These are phyloP conservation scores for Diaporthe batatas DNA, from an alignment of 2,329 filamentous ascomycete genomes.

Conservation along the genomic window DNA sequence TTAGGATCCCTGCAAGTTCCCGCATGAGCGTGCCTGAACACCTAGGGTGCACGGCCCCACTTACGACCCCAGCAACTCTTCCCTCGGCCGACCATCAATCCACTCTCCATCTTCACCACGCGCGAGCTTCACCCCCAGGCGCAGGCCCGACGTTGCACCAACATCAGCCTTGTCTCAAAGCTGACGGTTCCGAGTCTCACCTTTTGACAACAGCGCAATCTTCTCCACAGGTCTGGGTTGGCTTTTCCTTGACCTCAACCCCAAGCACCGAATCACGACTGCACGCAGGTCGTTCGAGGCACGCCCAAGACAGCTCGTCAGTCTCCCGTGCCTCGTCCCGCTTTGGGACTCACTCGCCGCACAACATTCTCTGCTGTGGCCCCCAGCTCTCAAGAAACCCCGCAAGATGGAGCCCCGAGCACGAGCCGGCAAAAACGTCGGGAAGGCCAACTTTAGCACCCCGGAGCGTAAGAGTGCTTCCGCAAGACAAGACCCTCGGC, in stretches of 20 bases:
- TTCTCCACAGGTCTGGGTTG: neutral
- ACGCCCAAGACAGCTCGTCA: conserved; percentile 1
- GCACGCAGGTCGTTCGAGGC: conserved; percentile 9
- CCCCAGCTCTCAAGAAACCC: conserved; percentile 14
- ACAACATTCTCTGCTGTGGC: neutral
- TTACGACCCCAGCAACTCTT: conserved; percentile 7
- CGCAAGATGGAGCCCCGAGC: conserved; percentile 79
- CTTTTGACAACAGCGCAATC: conserved; percentile 1
- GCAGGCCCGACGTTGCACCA: neutral
- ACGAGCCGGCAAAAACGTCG: conserved; percentile 83
- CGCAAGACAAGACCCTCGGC: neutral
- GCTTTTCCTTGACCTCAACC: neutral
- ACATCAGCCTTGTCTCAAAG: conserved; percentile 27
- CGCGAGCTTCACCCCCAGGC: neutral
- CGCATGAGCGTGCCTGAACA: conserved; percentile 19
- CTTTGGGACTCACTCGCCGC: neutral
- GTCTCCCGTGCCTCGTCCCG: neutral
- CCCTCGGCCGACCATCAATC: conserved; percentile 7
- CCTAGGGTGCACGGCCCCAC: conserved; percentile 24
- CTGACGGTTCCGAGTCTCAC: conserved; percentile 1
- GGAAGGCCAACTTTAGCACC: conserved; percentile 83
- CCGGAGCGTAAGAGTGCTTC: conserved; percentile 72
- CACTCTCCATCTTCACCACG: conserved; percentile 5
- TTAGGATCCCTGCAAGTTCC: conserved; percentile 25
- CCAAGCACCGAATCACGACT: neutral